phyloP scores from a whole-genome alignment of 495 filamentous ascomycete genomes.

The Cudoniella acicularis region DNA sequence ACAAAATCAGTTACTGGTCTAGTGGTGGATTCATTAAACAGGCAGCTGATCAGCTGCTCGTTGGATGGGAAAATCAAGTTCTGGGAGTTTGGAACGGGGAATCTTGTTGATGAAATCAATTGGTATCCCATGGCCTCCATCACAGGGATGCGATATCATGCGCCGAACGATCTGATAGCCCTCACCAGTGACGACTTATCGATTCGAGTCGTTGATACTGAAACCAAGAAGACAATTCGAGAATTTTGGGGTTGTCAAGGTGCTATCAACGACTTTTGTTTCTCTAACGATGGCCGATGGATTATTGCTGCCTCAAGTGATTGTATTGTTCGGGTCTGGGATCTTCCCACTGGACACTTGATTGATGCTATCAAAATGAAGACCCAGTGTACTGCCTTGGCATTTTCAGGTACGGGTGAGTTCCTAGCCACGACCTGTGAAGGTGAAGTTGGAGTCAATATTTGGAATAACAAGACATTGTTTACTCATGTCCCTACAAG shows the following conservation, averaged over 20 bases:
- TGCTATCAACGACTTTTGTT: slow-evolving; percentile 79
- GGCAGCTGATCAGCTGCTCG: slow-evolving; percentile 75
- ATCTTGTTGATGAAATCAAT: slow-evolving; percentile 74
- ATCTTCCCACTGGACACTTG: slow-evolving; percentile 90
- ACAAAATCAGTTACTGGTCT: slow-evolving; percentile 80
- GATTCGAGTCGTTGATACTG: slow-evolving; percentile 84
- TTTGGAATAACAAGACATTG: slow-evolving; percentile 90
- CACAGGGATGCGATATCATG: slow-evolving; percentile 74
- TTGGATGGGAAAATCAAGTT: slow-evolving; percentile 97
- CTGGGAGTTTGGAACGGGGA: slow-evolving; percentile 85
- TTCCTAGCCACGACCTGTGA: slow-evolving; percentile 86
- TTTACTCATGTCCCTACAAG: slow-evolving; percentile 84
- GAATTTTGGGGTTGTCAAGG: slow-evolving; percentile 89
- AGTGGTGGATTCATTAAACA: slow-evolving; percentile 79
- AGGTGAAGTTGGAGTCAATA: slow-evolving; percentile 78
- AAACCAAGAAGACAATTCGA: slow-evolving; percentile 83
- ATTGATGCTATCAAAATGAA: slow-evolving; percentile 82
- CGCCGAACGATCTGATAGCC: slow-evolving; percentile 80
- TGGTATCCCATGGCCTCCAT: slow-evolving; percentile 78
- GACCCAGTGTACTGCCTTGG: slow-evolving; percentile 72
- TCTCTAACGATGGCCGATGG: slow-evolving; percentile 93
- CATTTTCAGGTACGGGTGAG: slow-evolving; percentile 86
- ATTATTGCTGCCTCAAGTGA: slow-evolving; percentile 86
- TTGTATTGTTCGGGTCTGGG: slow-evolving; percentile 82
- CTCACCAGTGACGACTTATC: slow-evolving; percentile 85